A percentile compares a stretch with the other conserved stretches of the same genome.
These are phyloP conservation scores for Telopea speciosissima DNA, from an alignment of 177 flowering plant genomes.

Conservation along the genomic window DNA sequence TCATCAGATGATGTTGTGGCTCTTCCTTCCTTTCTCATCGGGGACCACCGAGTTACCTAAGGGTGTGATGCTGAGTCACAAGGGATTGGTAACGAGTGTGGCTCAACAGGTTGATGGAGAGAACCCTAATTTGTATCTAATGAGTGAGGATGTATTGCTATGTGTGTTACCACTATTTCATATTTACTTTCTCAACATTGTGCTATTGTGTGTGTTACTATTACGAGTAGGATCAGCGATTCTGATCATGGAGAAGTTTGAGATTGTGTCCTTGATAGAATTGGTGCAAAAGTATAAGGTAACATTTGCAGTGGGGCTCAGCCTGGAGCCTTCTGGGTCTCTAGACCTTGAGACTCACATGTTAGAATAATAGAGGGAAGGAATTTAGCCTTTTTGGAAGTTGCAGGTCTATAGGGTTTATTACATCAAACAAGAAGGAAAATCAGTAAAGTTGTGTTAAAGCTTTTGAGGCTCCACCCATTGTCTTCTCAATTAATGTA, in stretches of 20 bases:
- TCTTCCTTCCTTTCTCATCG: not conserved
- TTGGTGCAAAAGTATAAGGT: not conserved
- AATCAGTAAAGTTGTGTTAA: no score
- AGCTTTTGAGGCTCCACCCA: no score
- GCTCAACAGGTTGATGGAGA: constrained; percentile 3
- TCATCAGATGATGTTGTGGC: constrained; percentile 1
- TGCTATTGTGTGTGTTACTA: not conserved
- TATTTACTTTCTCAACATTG: not conserved
- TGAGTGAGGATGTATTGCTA: not conserved
- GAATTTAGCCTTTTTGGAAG: no score
- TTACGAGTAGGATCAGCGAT: not conserved
- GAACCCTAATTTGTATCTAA: constrained; percentile 3
- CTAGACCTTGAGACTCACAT: no score
- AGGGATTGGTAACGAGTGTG: not conserved
- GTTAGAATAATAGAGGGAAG: no score
- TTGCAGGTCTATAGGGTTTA: no score
- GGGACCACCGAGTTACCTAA: not conserved
- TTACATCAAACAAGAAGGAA: no score
- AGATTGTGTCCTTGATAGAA: not conserved
- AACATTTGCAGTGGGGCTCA: not conserved
- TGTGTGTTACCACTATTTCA: constrained; percentile 1
- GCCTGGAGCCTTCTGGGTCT: no score
- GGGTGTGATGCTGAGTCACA: constrained; percentile 5
- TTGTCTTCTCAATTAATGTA: no score
- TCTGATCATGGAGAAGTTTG: constrained; percentile 1